These are phyloP conservation scores for Ogataea zsoltii DNA, from an alignment of 805 yeast species.

Conservation along the genomic window DNA sequence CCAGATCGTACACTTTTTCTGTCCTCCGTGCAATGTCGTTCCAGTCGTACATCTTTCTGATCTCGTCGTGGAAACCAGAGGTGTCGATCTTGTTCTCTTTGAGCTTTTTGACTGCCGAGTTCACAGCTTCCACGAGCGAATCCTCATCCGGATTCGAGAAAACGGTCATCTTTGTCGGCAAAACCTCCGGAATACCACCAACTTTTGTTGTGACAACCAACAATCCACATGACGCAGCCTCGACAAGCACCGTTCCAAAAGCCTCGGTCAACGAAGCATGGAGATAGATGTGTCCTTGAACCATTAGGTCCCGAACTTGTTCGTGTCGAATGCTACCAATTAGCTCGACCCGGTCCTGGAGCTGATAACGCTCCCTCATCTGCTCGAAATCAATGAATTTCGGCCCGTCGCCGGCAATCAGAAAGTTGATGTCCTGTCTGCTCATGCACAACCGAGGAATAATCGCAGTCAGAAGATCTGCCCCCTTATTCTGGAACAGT, in stretches of 20 bases:
- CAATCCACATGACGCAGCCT: slow-evolving; percentile 95
- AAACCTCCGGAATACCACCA: slow-evolving; percentile 97
- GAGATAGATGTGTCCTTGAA: slow-evolving; percentile 87
- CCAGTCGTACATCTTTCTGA: slow-evolving; percentile 89
- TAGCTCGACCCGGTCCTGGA: slow-evolving; percentile 85
- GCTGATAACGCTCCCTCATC: slow-evolving; percentile 81
- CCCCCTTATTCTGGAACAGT: slow-evolving; percentile 94
- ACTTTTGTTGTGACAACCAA: slow-evolving; percentile 92
- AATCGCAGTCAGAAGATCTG: slow-evolving; percentile 79
- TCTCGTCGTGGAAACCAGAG: slow-evolving; percentile 71
- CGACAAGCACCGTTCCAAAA: slow-evolving; percentile 94
- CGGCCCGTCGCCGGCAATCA: slow-evolving; percentile 98
- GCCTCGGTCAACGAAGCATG: slow-evolving; percentile 97
- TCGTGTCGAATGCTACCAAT: slow-evolving; percentile 91
- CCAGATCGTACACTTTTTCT: slow-evolving; percentile 69
- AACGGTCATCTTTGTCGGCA: slow-evolving; percentile 90
- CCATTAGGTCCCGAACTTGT: slow-evolving; percentile 89
- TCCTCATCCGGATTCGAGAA: slow-evolving; percentile 89
- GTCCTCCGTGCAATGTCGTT: slow-evolving; percentile 83
- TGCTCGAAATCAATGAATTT: slow-evolving; percentile 91
- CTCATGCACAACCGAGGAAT: slow-evolving; percentile 78
- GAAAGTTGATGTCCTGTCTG: slow-evolving; percentile 66
- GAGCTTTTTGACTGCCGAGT: slow-evolving; percentile 65
- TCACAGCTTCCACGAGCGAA: slow-evolving; percentile 69
- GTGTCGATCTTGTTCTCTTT: slow-evolving; percentile 66